phyloP scores from a whole-genome alignment of 148 eudicot genomes.

The Amaranthus cruentus region DNA sequence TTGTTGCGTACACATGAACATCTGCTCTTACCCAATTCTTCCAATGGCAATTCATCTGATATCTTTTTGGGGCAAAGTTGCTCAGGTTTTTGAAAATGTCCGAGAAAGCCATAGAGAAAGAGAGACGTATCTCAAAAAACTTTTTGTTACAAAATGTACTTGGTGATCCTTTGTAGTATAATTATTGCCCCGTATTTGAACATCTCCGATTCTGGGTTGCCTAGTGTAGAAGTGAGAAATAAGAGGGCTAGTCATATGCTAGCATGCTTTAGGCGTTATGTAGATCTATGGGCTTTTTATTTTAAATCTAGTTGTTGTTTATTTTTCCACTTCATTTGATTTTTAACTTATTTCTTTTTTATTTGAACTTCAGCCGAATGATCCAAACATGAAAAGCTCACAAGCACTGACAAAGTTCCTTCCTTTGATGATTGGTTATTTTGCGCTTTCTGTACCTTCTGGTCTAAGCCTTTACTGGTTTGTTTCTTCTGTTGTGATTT shows the following conservation, averaged over 20 bases:
- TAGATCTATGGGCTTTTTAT: background rate
- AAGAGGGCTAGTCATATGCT: background rate
- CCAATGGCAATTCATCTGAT: too few relatives aligned
- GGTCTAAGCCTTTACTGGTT: constrained; percentile 95
- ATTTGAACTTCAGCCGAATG: constrained; percentile 39
- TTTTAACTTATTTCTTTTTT: background rate
- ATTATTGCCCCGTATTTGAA: too few relatives aligned
- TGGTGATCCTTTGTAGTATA: too few relatives aligned
- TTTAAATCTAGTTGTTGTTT: background rate
- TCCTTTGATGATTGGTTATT: constrained; percentile 89
- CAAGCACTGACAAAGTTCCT: constrained; percentile 75
- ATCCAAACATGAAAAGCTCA: constrained; percentile 78
- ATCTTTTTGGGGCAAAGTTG: too few relatives aligned
- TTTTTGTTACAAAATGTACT: too few relatives aligned
- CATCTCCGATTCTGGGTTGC: background rate
- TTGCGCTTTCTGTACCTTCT: constrained; percentile 94
- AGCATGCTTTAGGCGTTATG: background rate
- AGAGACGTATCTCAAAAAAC: too few relatives aligned
- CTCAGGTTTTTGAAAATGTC: too few relatives aligned
- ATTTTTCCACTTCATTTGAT: background rate
- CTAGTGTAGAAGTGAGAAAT: background rate
- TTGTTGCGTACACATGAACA: too few relatives aligned
- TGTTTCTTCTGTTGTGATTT: constrained; percentile 15
- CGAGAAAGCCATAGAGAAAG: too few relatives aligned
- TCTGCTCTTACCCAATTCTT: too few relatives aligned